Conservation (phyloP, 345 rosid species). For the Clausena lansium region DNA sequence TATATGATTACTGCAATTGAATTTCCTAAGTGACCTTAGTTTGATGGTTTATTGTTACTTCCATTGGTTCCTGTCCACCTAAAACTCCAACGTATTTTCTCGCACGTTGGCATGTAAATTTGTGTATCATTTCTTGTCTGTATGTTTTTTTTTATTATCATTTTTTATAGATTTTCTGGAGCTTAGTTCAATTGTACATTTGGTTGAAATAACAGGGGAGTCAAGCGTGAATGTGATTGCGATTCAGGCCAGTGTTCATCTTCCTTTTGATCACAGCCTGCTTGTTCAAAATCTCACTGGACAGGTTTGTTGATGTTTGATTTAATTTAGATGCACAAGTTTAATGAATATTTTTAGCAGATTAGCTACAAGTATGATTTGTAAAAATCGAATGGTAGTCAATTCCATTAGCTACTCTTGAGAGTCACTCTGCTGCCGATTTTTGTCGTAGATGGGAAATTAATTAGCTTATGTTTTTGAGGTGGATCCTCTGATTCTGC, state of each 20-base stretch:
- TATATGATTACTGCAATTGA: not conserved
- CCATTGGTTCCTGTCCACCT: not conserved
- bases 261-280: slow-evolving; percentile 62
- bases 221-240: slow-evolving; percentile 58
- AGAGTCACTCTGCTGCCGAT: not conserved
- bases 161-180: not conserved
- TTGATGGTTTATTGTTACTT: not conserved
- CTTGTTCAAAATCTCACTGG: slow-evolving; percentile 84
- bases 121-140: not conserved
- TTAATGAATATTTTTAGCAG: not conserved
- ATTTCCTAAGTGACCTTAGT: not conserved
- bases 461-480: not conserved
- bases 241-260: slow-evolving; percentile 77
- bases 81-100: not conserved
- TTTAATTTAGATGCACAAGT: not conserved
- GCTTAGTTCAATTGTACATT: slow-evolving; percentile 16
- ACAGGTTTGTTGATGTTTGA: slow-evolving; percentile 51
- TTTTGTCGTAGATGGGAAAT: not conserved
- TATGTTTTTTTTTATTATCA: no score
- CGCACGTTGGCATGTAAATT: not conserved
- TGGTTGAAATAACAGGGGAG: slow-evolving; percentile 50
- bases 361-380: slow-evolving; percentile 3
- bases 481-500: not conserved
- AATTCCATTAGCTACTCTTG: not conserved
- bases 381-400: not conserved